Conservation (phyloP, 2,329 filamentous ascomycete genomes). For the Ophiosphaerella korrae region DNA sequence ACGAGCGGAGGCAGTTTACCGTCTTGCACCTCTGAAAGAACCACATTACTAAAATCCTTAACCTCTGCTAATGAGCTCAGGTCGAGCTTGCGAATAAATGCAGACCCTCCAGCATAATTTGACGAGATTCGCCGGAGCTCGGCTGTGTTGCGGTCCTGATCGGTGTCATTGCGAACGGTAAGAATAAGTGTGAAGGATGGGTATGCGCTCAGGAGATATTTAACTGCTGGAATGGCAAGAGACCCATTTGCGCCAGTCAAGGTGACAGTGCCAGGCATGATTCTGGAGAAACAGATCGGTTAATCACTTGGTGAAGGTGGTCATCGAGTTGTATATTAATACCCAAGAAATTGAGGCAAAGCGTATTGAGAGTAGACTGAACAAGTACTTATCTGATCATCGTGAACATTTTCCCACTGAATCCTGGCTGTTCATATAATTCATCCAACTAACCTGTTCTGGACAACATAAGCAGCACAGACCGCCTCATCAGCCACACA, state of each 20-base stretch:
- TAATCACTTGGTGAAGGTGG: too few relatives aligned
- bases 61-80: conserved; percentile 17
- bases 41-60: conserved; percentile 10
- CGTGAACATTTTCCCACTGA: too few relatives aligned
- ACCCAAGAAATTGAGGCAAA: too few relatives aligned
- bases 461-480: too few relatives aligned
- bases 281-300: too few relatives aligned
- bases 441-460: too few relatives aligned
- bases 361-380: too few relatives aligned
- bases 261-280: not conserved
- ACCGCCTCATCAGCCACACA: too few relatives aligned
- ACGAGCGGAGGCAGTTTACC: conserved; percentile 13
- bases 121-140: conserved; percentile 17
- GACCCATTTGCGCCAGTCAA: conserved; percentile 32
- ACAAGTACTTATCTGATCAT: too few relatives aligned
- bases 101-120: conserved; percentile 9
- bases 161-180: conserved; percentile 24
- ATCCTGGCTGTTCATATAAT: too few relatives aligned
- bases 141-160: conserved; percentile 22
- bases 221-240: conserved; percentile 23
- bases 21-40: conserved; percentile 11
- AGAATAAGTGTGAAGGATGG: conserved; percentile 17
- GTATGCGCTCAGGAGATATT: conserved; percentile 20
- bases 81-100: conserved; percentile 22
- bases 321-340: too few relatives aligned